Percentiles rank a stretch among this genome's conserved stretches.
These are phyloP conservation scores for Candida awuae DNA, from an alignment of 805 yeast genomes.

Conservation along the genomic window DNA sequence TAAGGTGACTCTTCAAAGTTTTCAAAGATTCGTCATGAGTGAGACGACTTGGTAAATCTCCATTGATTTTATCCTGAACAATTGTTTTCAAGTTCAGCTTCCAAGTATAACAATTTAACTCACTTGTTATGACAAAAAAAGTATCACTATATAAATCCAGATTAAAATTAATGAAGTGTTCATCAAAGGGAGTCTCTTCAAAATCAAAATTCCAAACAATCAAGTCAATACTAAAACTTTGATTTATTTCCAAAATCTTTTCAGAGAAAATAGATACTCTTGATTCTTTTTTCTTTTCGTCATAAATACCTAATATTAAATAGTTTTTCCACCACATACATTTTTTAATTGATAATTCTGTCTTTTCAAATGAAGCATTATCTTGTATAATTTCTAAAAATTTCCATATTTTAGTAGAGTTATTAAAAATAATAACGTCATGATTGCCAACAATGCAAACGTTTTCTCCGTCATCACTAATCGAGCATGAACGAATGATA, in stretches of 20 bases:
- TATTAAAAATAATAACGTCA: conserved; percentile 38
- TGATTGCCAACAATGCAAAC: conserved; percentile 42
- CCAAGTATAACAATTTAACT: conserved; percentile 30
- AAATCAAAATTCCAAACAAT: conserved; percentile 31
- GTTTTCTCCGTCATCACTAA: conserved; percentile 40
- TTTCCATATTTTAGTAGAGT: conserved; percentile 39
- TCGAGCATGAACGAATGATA: conserved; percentile 35
- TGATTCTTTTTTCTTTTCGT: conserved; percentile 21
- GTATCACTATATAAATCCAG: conserved; percentile 24
- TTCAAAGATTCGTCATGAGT: conserved; percentile 3
- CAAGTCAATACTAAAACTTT: conserved; percentile 21
- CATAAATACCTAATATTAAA: conserved; percentile 24
- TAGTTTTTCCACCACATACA: conserved; percentile 32
- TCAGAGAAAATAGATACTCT: conserved; percentile 26
- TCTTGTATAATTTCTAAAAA: conserved; percentile 29
- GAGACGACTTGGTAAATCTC: conserved; percentile 1
- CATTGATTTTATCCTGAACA: neutral
- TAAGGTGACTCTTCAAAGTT: conserved; percentile 6
- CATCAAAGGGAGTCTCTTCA: conserved; percentile 21
- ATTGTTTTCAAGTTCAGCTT: conserved; percentile 14
- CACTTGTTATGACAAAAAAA: conserved; percentile 26
- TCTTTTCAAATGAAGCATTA: conserved; percentile 18
- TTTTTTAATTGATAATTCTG: conserved; percentile 26
- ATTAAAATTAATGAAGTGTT: conserved; percentile 24
- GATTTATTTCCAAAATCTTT: conserved; percentile 17